These are phyloP conservation scores for Rosa persica DNA, from an alignment of 306 rosid genomes.

Conservation along the genomic window DNA sequence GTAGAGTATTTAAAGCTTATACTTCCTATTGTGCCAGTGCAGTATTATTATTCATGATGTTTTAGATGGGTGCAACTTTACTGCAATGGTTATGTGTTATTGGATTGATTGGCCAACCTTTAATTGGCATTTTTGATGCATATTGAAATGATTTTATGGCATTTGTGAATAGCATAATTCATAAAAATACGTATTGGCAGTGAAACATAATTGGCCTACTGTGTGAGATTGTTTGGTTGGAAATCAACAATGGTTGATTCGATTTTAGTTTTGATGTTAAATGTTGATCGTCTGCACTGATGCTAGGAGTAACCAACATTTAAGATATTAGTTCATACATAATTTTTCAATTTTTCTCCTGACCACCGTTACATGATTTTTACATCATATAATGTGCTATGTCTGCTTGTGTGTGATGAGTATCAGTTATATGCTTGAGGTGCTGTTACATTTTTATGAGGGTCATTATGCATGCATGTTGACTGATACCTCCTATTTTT, in stretches of 20 bases:
- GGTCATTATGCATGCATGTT: constrained; percentile 19
- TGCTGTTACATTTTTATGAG: background rate
- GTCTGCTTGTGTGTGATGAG: background rate
- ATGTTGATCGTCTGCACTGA: background rate
- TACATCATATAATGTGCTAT: background rate
- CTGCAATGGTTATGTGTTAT: background rate
- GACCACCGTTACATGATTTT: background rate
- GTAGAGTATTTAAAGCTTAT: background rate
- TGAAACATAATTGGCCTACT: background rate
- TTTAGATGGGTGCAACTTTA: background rate
- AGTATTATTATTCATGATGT: background rate
- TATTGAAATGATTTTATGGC: background rate
- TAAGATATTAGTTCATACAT: background rate
- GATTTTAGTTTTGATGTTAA: background rate
- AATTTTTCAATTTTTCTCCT: background rate
- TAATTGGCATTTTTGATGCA: background rate
- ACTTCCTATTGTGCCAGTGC: background rate
- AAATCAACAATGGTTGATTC: background rate
- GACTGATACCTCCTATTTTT: constrained; percentile 21
- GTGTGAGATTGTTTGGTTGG: background rate
- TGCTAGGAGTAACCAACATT: background rate
- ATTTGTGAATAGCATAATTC: background rate
- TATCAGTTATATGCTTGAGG: background rate
- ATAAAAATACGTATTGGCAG: background rate
- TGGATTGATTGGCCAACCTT: background rate